Percentiles rank a stretch among this genome's conserved stretches.
These are phyloP conservation scores for Dillenia turbinata DNA, from an alignment of 164 flowering plant species.

Conservation along the genomic window DNA sequence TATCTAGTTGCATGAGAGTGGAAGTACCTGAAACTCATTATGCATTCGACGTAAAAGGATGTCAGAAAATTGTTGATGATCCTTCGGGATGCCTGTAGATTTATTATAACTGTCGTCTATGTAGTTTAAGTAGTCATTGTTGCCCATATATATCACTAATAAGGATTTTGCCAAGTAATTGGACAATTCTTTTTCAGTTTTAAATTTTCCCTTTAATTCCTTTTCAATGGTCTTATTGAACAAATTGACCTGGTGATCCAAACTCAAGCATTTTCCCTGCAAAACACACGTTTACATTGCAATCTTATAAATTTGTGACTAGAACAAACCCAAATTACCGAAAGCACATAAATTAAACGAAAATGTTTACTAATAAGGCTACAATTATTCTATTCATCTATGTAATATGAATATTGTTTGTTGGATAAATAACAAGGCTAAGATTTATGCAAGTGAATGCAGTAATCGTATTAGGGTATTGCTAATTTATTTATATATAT, in stretches of 20 bases:
- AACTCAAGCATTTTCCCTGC: conserved; percentile 39
- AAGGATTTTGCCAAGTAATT: conserved; percentile 31
- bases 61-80: conserved; percentile 20
- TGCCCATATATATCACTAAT: conserved; percentile 32
- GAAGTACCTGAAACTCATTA: conserved; percentile 13
- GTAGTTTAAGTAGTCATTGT: conserved; percentile 44
- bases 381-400: too few species aligned
- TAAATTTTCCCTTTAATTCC: conserved; percentile 7
- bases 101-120: not conserved
- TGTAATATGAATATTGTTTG: too few species aligned
- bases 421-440: too few species aligned
- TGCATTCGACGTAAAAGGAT: conserved; percentile 10
- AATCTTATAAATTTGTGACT: not conserved
- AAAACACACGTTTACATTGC: not conserved
- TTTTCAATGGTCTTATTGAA: conserved; percentile 18
- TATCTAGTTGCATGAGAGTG: not conserved
- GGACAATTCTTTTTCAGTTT: conserved; percentile 3
- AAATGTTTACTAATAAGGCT: too few species aligned
- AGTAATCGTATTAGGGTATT: too few species aligned
- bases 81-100: conserved; percentile 12
- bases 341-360: too few species aligned
- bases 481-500: too few species aligned
- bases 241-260: conserved; percentile 28
- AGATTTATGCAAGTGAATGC: too few species aligned
- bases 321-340: too few species aligned